phyloP scores from a whole-genome alignment of 768 basidiomycete species.

The Butyriboletus loyo region DNA sequence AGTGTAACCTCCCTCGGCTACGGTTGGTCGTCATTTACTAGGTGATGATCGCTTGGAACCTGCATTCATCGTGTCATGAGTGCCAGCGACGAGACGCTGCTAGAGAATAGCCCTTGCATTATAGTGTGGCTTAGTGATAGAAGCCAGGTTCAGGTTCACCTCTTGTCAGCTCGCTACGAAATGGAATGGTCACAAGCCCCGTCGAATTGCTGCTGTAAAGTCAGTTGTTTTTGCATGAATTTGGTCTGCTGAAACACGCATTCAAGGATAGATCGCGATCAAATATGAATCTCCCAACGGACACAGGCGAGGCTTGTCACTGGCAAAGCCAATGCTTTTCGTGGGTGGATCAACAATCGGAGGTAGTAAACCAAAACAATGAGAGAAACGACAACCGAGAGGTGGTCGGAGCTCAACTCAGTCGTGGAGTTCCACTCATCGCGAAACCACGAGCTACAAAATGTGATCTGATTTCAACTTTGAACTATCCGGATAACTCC shows the following conservation, averaged over 20 bases:
- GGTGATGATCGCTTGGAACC: not conserved
- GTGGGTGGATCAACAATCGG: not conserved
- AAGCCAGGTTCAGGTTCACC: not conserved
- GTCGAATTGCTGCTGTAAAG: not conserved
- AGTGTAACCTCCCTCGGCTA: not conserved
- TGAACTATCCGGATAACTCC: not conserved
- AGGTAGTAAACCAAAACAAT: not conserved
- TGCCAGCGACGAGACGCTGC: not conserved
- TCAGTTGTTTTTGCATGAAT: not conserved
- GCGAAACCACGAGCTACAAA: not conserved
- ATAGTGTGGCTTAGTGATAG: not conserved
- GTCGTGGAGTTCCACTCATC: not conserved
- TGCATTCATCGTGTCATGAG: not conserved
- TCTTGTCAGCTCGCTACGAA: not conserved
- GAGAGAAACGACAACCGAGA: not conserved
- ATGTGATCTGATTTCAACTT: not conserved
- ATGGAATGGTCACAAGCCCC: not conserved
- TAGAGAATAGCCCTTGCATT: not conserved
- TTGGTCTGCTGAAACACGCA: not conserved
- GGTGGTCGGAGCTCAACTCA: not conserved
- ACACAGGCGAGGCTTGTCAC: not conserved
- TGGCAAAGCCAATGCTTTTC: not conserved
- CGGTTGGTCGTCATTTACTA: not conserved
- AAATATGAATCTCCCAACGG: not conserved
- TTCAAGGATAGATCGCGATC: not conserved